phyloP scores from a whole-genome alignment of 352 stramenopile genomes.

The Pythium scleroteichum region DNA sequence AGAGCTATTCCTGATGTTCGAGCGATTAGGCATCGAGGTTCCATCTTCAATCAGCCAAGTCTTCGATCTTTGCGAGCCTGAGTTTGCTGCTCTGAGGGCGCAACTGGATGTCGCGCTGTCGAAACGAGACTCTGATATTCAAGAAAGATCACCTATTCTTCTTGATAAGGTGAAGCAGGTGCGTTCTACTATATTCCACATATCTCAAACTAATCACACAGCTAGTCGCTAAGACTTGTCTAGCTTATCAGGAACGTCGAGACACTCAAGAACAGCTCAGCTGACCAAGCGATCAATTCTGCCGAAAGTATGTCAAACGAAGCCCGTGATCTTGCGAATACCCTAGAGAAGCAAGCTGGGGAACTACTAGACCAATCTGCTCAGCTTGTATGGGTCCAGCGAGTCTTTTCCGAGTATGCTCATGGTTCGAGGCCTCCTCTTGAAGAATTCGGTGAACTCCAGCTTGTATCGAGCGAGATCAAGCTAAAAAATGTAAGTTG shows the following conservation, averaged over 20 bases:
- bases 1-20: slow-evolving; percentile 40
- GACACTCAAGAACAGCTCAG: slow-evolving; percentile 32
- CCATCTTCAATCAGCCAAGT: slow-evolving; percentile 29
- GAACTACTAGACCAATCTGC: slow-evolving; percentile 30
- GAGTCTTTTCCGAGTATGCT: slow-evolving; percentile 42
- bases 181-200: background rate
- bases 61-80: slow-evolving; percentile 34
- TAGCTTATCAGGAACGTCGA: slow-evolving; percentile 15
- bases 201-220: no score
- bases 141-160: slow-evolving; percentile 27
- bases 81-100: slow-evolving; percentile 31
- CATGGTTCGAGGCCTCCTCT: slow-evolving; percentile 28
- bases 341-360: slow-evolving; percentile 34
- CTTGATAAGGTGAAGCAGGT: slow-evolving; percentile 28
- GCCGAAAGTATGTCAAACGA: slow-evolving; percentile 35
- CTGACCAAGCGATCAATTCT: slow-evolving; percentile 36
- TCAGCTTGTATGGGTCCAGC: slow-evolving; percentile 37
- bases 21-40: slow-evolving; percentile 36
- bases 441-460: slow-evolving; percentile 44
- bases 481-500: slow-evolving; percentile 42
- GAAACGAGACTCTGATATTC: slow-evolving; percentile 30
- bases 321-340: slow-evolving; percentile 27
- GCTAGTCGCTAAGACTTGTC: slow-evolving; percentile 1
- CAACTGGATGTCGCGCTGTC: slow-evolving; percentile 23
- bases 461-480: slow-evolving; percentile 36